Percentiles rank a stretch among this genome's conserved stretches.
phyloP scores from a whole-genome alignment of 2,329 filamentous ascomycete species.

The Diaporthe helianthi region DNA sequence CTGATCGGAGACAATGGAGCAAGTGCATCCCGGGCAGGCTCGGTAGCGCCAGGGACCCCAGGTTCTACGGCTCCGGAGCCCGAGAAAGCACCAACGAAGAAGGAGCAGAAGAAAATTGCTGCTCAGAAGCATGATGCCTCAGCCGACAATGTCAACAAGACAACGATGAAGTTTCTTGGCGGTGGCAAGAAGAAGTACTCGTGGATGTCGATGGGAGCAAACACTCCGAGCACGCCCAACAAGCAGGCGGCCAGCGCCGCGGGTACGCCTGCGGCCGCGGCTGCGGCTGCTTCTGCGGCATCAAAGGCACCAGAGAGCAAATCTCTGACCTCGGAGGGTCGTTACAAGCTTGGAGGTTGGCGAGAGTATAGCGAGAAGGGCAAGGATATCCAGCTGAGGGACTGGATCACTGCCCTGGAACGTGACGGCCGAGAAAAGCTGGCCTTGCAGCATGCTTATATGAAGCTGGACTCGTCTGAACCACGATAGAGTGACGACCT shows the following conservation, averaged over 20 bases:
- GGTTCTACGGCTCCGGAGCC: constrained; percentile 68
- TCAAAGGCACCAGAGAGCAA: constrained; percentile 44
- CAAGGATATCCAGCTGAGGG: constrained; percentile 81
- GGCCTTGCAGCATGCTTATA: constrained; percentile 66
- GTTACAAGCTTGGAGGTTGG: constrained; percentile 74
- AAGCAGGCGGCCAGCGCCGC: constrained; percentile 41
- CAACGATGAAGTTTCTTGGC: constrained; percentile 72
- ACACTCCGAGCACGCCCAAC: constrained; percentile 51
- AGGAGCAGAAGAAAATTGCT: constrained; percentile 79
- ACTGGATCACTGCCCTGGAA: constrained; percentile 82
- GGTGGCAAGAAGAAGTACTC: constrained; percentile 71
- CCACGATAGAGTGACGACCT: constrained; percentile 43
- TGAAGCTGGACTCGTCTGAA: constrained; percentile 57
- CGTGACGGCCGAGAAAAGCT: constrained; percentile 73
- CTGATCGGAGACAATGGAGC: constrained; percentile 60
- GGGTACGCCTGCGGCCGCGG: constrained; percentile 19
- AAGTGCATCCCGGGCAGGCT: constrained; percentile 59
- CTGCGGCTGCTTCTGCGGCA: constrained; percentile 29
- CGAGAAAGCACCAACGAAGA: constrained; percentile 81
- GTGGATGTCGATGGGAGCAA: constrained; percentile 73
- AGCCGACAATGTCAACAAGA: constrained; percentile 83
- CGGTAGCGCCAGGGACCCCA: constrained; percentile 66
- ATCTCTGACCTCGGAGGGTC: constrained; percentile 62
- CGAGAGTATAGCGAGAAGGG: constrained; percentile 81
- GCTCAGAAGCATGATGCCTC: constrained; percentile 80